Base-by-base conservation (phyloP, 2,329 filamentous ascomycete genomes). In the Helotiales sp. region DNA sequence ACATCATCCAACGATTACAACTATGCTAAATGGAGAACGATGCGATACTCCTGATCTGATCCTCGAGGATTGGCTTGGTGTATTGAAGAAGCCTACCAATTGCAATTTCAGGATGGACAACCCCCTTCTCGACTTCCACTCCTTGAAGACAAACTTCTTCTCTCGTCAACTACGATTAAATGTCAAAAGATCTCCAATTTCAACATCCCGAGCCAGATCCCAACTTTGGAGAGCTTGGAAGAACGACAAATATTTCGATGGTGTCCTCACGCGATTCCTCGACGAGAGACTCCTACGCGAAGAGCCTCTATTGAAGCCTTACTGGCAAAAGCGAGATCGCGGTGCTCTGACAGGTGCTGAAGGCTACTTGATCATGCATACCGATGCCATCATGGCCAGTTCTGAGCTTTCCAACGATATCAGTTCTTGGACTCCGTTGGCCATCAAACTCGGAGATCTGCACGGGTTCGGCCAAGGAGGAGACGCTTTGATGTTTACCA, bases 1-100 rank as follows among this genome's bases (percentile, higher is more conserved):
- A 71, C 82, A 82, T 69, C 80, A 83, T 70, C 81, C 82, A 1
- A 81, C 78, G 1, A 82, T 83, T 26, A 77, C 78, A 47, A 83
- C 82, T 13, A 82, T 77, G 37, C 78, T 86, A 8, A 86, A 86
- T 66, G 84, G 84, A 7, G 76, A 81, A 57, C 75, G 78, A 37
- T 79, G 85, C 2, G 80, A 83, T 57, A 86, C 85, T 1, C 85
- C 85, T 5, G 79, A 82, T n/a, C 83, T 86, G 80, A 86, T 87
- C 63, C 80, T 82, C 43, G 78, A 83, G 52, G 82, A 83, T 68
- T 79, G 77, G 68, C 73, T 83, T 17, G 76, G 75, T 8, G 78
- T 83, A 4, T 75, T 83, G 0, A 74, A 78, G 47, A 83, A 83
- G 71, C 82, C 82, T 0, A 77, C 73, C 34, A 74, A 78, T 55